phyloP scores from a whole-genome alignment of 306 rosid species.

The Trifolium dubium region DNA sequence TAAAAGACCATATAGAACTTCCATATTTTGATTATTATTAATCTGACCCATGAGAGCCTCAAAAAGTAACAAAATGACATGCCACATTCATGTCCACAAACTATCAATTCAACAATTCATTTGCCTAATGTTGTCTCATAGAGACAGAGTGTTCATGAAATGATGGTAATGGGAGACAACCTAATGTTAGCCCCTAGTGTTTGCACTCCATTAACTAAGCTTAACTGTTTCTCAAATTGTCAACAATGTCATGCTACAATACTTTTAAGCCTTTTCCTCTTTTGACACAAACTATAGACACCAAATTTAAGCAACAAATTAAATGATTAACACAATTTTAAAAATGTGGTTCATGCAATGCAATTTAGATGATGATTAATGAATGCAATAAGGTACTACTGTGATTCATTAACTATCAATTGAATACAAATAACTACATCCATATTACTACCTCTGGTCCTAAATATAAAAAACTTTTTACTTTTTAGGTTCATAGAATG shows the following conservation, averaged over 20 bases:
- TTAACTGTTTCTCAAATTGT: slow-evolving; percentile 41
- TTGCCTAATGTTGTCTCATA: slow-evolving; percentile 33
- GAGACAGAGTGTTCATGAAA: slow-evolving; percentile 39
- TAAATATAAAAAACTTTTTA: too few species aligned
- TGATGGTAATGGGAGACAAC: slow-evolving; percentile 65
- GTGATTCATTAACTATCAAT: too few species aligned
- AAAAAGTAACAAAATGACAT: slow-evolving; percentile 17
- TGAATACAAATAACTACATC: too few species aligned
- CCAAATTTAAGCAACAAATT: too few species aligned
- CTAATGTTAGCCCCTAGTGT: slow-evolving; percentile 35
- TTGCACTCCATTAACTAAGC: slow-evolving; percentile 48
- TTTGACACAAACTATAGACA: too few species aligned
- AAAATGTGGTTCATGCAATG: too few species aligned
- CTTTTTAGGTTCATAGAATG: too few species aligned
- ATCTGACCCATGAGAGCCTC: slow-evolving; percentile 8
- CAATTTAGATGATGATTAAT: too few species aligned
- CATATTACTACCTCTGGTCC: too few species aligned
- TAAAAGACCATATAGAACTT: neutral
- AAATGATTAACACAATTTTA: too few species aligned
- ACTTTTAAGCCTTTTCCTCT: neutral
- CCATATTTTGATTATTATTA: slow-evolving; percentile 24
- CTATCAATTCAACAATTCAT: slow-evolving; percentile 23
- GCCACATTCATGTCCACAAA: slow-evolving; percentile 32
- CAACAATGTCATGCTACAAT: slow-evolving; percentile 46
- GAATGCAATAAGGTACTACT: too few species aligned